Evolutionary conservation across 2,329 filamentous ascomycete genomes (phyloP).

Genomic region (Stagonosporopsis rhizophila): DNA sequence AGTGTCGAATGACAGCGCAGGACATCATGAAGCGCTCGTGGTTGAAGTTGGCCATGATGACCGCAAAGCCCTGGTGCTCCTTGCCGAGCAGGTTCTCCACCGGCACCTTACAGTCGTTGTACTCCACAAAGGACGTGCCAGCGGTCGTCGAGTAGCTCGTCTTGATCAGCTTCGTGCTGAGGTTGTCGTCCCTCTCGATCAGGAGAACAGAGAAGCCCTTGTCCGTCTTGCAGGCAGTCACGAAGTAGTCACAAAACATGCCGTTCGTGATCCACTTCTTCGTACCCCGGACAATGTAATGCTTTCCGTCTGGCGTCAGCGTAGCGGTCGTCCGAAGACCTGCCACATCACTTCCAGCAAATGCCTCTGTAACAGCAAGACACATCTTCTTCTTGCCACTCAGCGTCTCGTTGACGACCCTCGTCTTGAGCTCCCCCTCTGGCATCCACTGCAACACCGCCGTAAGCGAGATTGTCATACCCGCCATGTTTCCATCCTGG

Average conservation of each 20-base stretch:
- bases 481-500: slow-evolving; percentile 85
- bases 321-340: slow-evolving; percentile 76
- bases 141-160: slow-evolving; percentile 81
- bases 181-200: slow-evolving; percentile 74
- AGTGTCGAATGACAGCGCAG: slow-evolving; percentile 68
- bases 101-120: slow-evolving; percentile 86
- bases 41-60: slow-evolving; percentile 89
- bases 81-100: slow-evolving; percentile 78
- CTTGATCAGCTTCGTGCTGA: slow-evolving; percentile 80
- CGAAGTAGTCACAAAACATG: slow-evolving; percentile 82
- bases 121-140: slow-evolving; percentile 80
- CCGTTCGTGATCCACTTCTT: slow-evolving; percentile 92
- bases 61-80: slow-evolving; percentile 85
- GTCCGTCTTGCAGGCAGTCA: slow-evolving; percentile 78
- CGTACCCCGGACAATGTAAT: slow-evolving; percentile 69
- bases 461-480: slow-evolving; percentile 83
- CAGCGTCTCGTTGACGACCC: slow-evolving; percentile 74
- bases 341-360: slow-evolving; percentile 84
- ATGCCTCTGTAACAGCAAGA: slow-evolving; percentile 86
- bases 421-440: slow-evolving; percentile 69
- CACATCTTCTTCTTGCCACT: slow-evolving; percentile 87
- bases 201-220: slow-evolving; percentile 81
- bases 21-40: slow-evolving; percentile 83
- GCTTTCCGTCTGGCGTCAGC: slow-evolving; percentile 49
- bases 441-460: slow-evolving; percentile 80